These are phyloP conservation scores for Arthrobotrys sinensis DNA, from an alignment of 2,329 filamentous ascomycete genomes.

Conservation along the genomic window DNA sequence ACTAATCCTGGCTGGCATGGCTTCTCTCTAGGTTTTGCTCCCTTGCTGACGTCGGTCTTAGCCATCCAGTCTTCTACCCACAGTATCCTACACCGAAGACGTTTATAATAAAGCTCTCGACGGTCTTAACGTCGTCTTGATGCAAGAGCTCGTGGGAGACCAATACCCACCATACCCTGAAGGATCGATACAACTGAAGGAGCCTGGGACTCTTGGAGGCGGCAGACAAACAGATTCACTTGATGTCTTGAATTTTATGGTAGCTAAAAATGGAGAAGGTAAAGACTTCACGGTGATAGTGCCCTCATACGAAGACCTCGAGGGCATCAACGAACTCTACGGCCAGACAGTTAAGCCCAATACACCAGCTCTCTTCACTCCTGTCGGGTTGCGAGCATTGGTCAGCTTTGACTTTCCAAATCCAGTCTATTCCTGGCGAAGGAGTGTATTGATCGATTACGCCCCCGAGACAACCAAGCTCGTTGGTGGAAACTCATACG, in stretches of 20 bases:
- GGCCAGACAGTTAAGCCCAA: too few species aligned
- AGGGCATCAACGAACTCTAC: not conserved
- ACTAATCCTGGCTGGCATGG: too few species aligned
- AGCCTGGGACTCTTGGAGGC: conserved; percentile 1
- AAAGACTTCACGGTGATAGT: not conserved
- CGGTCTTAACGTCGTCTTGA: not conserved
- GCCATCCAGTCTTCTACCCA: too few species aligned
- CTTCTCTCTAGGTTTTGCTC: too few species aligned
- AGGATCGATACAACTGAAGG: conserved; percentile 1
- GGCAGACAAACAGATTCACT: conserved; percentile 4
- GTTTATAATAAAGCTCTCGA: not conserved
- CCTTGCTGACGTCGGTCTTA: too few species aligned
- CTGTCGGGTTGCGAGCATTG: too few species aligned
- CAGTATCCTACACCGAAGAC: conserved; percentile 3
- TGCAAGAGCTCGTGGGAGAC: not conserved
- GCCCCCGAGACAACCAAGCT: not conserved
- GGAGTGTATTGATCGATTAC: too few species aligned
- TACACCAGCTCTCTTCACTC: too few species aligned
- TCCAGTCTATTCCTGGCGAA: too few species aligned
- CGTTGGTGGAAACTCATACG: not conserved
- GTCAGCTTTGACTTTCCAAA: too few species aligned
- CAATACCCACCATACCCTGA: not conserved
- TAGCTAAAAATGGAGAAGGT: conserved; percentile 2
- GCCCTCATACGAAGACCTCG: not conserved
- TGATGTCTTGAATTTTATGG: conserved; percentile 2